Evolutionary conservation across 768 basidiomycete genomes (phyloP), one percentile per base, ranked within the genome.

Genomic region (Auricularia cornea): DNA sequence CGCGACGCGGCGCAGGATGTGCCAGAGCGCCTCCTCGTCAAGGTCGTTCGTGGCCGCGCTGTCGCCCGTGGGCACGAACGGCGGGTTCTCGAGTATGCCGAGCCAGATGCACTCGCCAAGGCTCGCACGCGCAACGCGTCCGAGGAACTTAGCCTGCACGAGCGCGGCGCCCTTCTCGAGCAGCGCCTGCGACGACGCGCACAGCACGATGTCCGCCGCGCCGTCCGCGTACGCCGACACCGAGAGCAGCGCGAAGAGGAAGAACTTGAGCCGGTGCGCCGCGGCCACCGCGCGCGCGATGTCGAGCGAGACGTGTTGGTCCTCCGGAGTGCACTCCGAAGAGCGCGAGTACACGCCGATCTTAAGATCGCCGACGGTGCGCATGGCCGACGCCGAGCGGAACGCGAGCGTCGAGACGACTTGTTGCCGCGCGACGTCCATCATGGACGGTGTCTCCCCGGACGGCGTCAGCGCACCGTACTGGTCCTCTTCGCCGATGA

Each of bases 1-100:
- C 81, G 33, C 63, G n/a, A 60, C 38, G 71, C 90, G 90, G 52
- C 79, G 79, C n/a, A 89, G 75, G 59, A 86, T 82, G 66, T 89
- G 87, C 84, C 84, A 84, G 2, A 91, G 76, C 48, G 89, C 86
- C 3, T 79, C 78, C 54, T 82, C 83, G 69, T 92, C 89, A 84
- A 87, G 1, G 80, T 72, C 72, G 65, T 84, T 38, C 1, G 8
- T 38, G 35, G 35, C 35, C 82, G 6, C 60, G 29, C 30, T 28
- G 32, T 20, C 62, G 28, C 6, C 10, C 20, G 10, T 18, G 23
- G 44, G 44, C 23, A 48, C 44, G 44, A 48, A 48, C 6, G 23
- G 18, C 11, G 20, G 60, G 23, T 61, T 16, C 16, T 79, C 76
- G n/a, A 88, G 79, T 38, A 77, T 71, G 5, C 81, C 84, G 3